Evolutionary conservation across 129 eudicot genomes (phyloP), one percentile per base, ranked within the genome.

Genomic region (Lactuca saligna): DNA sequence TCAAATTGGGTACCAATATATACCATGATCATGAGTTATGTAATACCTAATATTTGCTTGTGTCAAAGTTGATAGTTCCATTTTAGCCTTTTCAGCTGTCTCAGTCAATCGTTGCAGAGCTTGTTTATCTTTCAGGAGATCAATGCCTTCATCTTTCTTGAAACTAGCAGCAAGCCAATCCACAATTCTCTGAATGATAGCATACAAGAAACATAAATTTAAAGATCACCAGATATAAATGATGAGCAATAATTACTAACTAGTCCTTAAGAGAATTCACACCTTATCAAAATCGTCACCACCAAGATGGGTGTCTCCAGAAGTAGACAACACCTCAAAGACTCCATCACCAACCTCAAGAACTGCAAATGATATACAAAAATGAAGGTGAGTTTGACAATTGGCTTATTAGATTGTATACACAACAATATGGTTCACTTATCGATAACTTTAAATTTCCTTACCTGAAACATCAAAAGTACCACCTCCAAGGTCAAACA

Each of bases 341-440:
- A 93, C 99, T 67, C 99, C 99, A 86, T 93, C 99, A 73, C 99
- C 99, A 57, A 93, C 99, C 83, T 93, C 99, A 68, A 89, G 97
- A 75, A 93, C 99, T 93, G 77, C 59, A 89, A 51, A 20, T 16
- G 20, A 4, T 5, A 69, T n/a, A 61, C 25, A 66, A 50, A 35
- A 35, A 65, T 15, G 4, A 7, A 54, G 39, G n/a, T 58, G 3
- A 41, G 44, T 35, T 37, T 25, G 31, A 34, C 32, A 54, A 31
- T 7, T 11, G 14, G 12, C 31, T 9, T 50, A 51, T 37, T n/a
- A 0, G 8, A 11, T 10, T 1, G n/a, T 5, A 54, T 20, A 32
- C 37, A 14, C 6, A 48, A 14, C 2, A 12, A 11, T 39, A 8
- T 65, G 53, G 49, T 16, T 46, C 17, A 17, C 57, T 15, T 15